These are phyloP conservation scores for Dovyalis caffra DNA, from an alignment of 345 rosid species.

Conservation along the genomic window DNA sequence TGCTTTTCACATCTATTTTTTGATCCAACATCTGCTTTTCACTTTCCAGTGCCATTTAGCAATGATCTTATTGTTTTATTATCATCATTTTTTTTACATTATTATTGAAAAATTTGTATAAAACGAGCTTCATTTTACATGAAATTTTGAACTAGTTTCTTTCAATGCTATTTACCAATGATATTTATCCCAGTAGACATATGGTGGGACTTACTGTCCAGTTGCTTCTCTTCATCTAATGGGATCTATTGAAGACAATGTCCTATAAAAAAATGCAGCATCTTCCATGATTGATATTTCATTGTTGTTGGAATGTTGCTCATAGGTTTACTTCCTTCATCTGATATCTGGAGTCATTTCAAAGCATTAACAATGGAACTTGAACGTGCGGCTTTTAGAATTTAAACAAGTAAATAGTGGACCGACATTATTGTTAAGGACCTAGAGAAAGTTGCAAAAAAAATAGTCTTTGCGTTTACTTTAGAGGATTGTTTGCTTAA, in stretches of 20 bases:
- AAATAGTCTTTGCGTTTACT: too few species aligned
- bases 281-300: slow-evolving; percentile 48
- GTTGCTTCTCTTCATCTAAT: slow-evolving; percentile 79
- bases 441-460: neutral
- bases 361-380: neutral
- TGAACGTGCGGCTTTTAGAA: slow-evolving; percentile 6
- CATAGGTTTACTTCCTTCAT: slow-evolving; percentile 47
- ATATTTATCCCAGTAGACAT: slow-evolving; percentile 58
- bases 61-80: neutral
- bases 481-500: too few species aligned
- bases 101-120: neutral
- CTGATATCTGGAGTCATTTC: slow-evolving; percentile 7
- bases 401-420: neutral
- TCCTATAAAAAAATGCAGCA: slow-evolving; percentile 38
- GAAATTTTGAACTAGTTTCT: neutral
- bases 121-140: neutral
- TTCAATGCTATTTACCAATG: slow-evolving; percentile 34
- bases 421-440: neutral
- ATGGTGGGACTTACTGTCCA: slow-evolving; percentile 94
- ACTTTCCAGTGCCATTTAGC: neutral
- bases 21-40: neutral
- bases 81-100: neutral
- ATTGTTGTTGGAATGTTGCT: slow-evolving; percentile 68
- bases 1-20: neutral
- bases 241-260: slow-evolving; percentile 74